A percentile compares a stretch with the other conserved stretches of the same genome.
Conservation (phyloP, 805 yeast genomes). For the Zygoascus biomembranicola region DNA sequence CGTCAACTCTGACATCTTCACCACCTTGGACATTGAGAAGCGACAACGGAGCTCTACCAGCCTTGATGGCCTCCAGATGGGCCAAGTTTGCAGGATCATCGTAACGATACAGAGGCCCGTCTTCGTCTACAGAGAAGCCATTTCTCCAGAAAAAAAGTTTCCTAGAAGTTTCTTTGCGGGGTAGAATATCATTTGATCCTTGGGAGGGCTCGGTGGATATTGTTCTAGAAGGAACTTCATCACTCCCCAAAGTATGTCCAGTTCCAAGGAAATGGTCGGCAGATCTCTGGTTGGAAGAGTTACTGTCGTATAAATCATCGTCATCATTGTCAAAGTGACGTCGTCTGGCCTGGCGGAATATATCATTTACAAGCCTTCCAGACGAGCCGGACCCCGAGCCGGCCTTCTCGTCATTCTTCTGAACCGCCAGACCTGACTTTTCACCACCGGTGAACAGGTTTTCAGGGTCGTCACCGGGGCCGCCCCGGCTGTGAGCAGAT, state of each 20-base stretch:
- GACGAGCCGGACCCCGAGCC: slow-evolving; percentile 7
- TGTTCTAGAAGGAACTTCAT: slow-evolving; percentile 18
- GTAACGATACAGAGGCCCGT: slow-evolving; percentile 75
- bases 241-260: slow-evolving; percentile 29
- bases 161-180: slow-evolving; percentile 30
- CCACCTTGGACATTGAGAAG: slow-evolving; percentile 77
- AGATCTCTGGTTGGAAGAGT: not conserved
- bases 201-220: slow-evolving; percentile 25
- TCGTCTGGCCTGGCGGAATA: slow-evolving; percentile 15
- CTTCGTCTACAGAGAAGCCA: slow-evolving; percentile 84
- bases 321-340: slow-evolving; percentile 16
- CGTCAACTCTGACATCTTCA: slow-evolving; percentile 88
- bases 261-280: slow-evolving; percentile 21
- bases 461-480: slow-evolving; percentile 32
- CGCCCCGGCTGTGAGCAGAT: slow-evolving; percentile 29
- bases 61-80: slow-evolving; percentile 69
- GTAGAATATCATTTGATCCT: slow-evolving; percentile 24
- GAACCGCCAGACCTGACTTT: slow-evolving; percentile 68
- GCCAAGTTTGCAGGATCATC: slow-evolving; percentile 87
- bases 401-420: slow-evolving; percentile 44
- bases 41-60: slow-evolving; percentile 86
- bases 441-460: slow-evolving; percentile 53
- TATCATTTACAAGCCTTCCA: slow-evolving; percentile 26
- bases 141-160: slow-evolving; percentile 93
- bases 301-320: slow-evolving; percentile 6